Evolutionary conservation across 2,329 filamentous ascomycete genomes (phyloP), one percentile per base, ranked within the genome.

Genomic region (Phoma sp.): DNA sequence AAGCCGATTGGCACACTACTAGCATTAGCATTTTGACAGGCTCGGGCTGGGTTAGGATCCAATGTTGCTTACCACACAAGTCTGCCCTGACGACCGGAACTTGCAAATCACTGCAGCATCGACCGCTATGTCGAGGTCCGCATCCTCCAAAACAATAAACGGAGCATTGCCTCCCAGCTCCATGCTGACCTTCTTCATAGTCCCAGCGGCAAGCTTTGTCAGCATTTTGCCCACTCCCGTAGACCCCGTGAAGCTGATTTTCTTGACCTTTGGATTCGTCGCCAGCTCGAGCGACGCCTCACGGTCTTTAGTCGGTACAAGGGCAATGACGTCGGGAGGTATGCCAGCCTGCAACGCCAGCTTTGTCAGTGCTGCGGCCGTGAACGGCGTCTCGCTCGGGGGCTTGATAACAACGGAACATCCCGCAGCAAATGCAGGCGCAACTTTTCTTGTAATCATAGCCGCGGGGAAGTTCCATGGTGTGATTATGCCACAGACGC

Each of bases 111-210:
- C 20, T 48, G 68, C 75, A 10, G 15, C 47, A 15, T 47, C 32
- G n/a, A 51, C 30, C 20, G 80, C 80, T 60, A 79, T 73, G 4
- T 84, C 78, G 15, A 86, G 72, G 60, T 86, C 78, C 7, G 83
- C 84, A 67, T 87, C 84, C 48, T 85, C 81, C 57, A 86, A 86
- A 17, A 87, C 77, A 14, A 86, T 67, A 72, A 85, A 84, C 0
- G 84, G 84, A 54, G 83, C 85, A 65, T 86, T 86, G 7, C 84
- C 84, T 39, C 84, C 84, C 12, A 86, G 76, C 64, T 87, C 84
- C 12, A 87, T 76, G 0, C 83, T 86, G 32, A 83, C 74, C 60
- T 86, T 86, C 75, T 85, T 86, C 52, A 86, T 66, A 0, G 81
- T 81, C 33, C 81, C 76, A n/a, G n/a, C n/a, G n/a, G n/a, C n/a